Conservation (phyloP, 768 basidiomycete genomes). For the Tremella yokohamensis region DNA sequence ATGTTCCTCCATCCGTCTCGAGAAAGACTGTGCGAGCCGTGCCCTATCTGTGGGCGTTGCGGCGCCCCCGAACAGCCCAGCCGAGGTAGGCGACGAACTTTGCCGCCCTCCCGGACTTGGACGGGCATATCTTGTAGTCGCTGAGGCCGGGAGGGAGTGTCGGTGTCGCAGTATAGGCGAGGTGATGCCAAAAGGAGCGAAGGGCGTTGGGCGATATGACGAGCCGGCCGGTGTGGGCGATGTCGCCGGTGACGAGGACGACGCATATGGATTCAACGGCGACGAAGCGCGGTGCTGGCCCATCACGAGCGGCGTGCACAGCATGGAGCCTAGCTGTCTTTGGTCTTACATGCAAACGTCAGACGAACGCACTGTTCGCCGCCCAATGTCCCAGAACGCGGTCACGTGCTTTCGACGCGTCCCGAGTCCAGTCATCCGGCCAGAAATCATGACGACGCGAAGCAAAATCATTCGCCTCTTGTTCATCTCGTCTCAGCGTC, state of each 20-base stretch:
- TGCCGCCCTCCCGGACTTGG: slow-evolving; percentile 9
- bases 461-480: no score
- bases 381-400: no score
- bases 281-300: slow-evolving; percentile 20
- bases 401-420: no score
- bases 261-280: slow-evolving; percentile 18
- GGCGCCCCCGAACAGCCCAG: slow-evolving; percentile 6
- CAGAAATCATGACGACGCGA: no score
- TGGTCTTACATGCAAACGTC: no score
- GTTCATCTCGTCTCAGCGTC: no score
- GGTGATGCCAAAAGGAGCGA: slow-evolving; percentile 14
- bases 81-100: slow-evolving; percentile 4
- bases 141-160: slow-evolving; percentile 3
- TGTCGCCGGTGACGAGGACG: slow-evolving; percentile 8
- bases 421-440: no score
- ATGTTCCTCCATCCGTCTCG: slow-evolving; percentile 28
- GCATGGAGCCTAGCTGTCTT: no score
- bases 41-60: slow-evolving; percentile 35
- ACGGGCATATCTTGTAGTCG: slow-evolving; percentile 3
- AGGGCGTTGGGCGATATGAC: background rate
- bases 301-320: slow-evolving; percentile 6
- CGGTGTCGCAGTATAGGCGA: slow-evolving; percentile 17
- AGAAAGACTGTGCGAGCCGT: slow-evolving; percentile 37
- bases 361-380: no score
- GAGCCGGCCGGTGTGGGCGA: background rate